Evolutionary conservation across 139 green algal genomes (phyloP), one percentile per base, ranked within the genome.

Genomic region (Edaphochlamys debaryana): DNA sequence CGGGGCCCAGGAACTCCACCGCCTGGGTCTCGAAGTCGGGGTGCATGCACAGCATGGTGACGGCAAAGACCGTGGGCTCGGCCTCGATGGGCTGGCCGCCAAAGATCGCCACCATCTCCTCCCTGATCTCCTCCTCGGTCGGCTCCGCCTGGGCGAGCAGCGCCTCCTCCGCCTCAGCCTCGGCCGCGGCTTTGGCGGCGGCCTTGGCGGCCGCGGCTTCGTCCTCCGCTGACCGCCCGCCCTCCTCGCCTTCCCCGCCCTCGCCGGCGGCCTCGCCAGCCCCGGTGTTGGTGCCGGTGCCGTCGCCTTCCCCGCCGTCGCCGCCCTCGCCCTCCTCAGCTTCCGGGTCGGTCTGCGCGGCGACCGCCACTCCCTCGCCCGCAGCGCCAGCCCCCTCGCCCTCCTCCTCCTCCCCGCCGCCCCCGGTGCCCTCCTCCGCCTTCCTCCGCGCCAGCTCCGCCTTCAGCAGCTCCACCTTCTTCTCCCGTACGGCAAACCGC

Each of bases 41-140:
- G 41, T 90, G 79, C 66, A 95, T 85, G 84, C 93, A 94, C 45
- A 94, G 74, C 93, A 96, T 94, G 25, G 90, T 94, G 32, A 96
- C 79, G 9, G 93, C 91, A 69, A 94, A 80, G 42, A 87, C 41
- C 56, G 69, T 89, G 64, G 84, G 79, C 5, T 76, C 68, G 64
- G 56, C 45, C 23, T 68, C 48, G 41, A 40, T 3, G 0, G 64
- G 23, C 3, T 36, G 45, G 0, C 66, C 78, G 0, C 32, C 78
- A 52, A 90, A 84, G 66, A 91, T 52, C 4, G 58, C 41, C 29
- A 82, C 54, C 83, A 91, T 89, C 77, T 90, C 86, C n/a, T 64
- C 64, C 19, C 68, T 45, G 20, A 91, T 66, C 69, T 89, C 89
- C 67, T 91, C 87, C 41, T 87, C 79, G 20, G 63, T 66, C 5